Base-by-base conservation (phyloP, 345 rosid species). In the Hibiscus trionum region DNA sequence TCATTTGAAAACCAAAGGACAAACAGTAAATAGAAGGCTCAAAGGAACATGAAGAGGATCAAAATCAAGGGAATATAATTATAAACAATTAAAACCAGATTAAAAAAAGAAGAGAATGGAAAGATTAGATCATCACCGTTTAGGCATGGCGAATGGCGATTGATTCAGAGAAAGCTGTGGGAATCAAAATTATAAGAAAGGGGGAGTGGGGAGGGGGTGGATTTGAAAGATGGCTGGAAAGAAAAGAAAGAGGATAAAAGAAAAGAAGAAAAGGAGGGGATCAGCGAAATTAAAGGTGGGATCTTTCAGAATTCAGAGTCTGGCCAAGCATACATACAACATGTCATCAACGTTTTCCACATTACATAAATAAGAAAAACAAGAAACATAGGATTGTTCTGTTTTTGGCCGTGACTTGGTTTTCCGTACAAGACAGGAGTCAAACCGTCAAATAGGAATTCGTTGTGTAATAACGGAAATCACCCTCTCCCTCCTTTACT, bases 231-330 rank as follows among this genome's bases (percentile, higher is more conserved):
- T 21, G 49, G 33, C n/a, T 0, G 52, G n/a, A 14, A 29, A 15
- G 14, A 15, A 12, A 15, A 27, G 14, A 55, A 9, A 55, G 11
- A 56, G 14, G 12, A 55, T 2, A 55, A 17, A 47, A 56, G 5
- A 7, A 7, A 7, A 19, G 27, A 24, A 65, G 21, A 49, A 29
- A 46, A 1, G 2, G 64, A 60, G 39, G 64, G 64, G 64, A 60
- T 29, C 64, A 60, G 37, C 64, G 64, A 62, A 35, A 62, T 62
- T 62, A 24, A 62, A 62, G 67, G 66, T 56, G 62, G 67, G 27
- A 35, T 35, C 42, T 62, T 37, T 62, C 27, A 62, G 26, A 31
- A 11, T 15, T 62, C 27, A 62, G 26, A 31, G 21, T 15, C 65
- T 31, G 26, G 26, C 61, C 16, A 24, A 57, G 4, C 10, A 1